phyloP scores from a whole-genome alignment of 1,284 basidiomycete genomes.

The Moesziomyces parantarcticus region DNA sequence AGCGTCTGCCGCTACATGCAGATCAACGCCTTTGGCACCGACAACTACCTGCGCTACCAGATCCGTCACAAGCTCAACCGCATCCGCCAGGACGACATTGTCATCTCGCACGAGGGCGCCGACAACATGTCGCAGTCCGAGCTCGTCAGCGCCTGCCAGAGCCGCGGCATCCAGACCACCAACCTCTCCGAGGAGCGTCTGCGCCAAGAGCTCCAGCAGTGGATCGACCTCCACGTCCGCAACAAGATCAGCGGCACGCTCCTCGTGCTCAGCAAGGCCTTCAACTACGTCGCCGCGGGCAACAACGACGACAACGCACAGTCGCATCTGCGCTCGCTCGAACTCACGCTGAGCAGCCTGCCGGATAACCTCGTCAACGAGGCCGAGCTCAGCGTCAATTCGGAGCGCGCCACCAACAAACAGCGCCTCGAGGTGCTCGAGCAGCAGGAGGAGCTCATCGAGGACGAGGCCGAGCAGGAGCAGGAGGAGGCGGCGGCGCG shows the following conservation, averaged over 20 bases:
- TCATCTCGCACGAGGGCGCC: constrained; percentile 88
- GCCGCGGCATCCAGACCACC: constrained; percentile 88
- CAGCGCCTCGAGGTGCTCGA: constrained; percentile 97
- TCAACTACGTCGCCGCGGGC: constrained; percentile 76
- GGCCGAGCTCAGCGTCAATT: constrained; percentile 93
- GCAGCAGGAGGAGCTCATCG: constrained; percentile 98
- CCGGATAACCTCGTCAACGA: constrained; percentile 97
- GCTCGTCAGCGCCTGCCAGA: constrained; percentile 91
- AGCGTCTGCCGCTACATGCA: constrained; percentile 94
- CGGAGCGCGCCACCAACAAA: constrained; percentile 93
- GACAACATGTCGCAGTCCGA: constrained; percentile 90
- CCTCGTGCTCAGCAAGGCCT: constrained; percentile 89
- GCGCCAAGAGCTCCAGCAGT: constrained; percentile 87
- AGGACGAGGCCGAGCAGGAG: constrained; percentile 98
- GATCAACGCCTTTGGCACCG: constrained; percentile 96
- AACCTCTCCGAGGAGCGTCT: constrained; percentile 75
- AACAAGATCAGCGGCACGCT: constrained; percentile 89
- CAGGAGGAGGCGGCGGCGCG: constrained; percentile 89
- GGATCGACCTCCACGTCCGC: constrained; percentile 92
- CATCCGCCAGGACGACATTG: constrained; percentile 87
- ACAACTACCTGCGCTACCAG: constrained; percentile 95
- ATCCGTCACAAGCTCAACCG: constrained; percentile 86
- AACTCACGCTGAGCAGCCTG: constrained; percentile 89
- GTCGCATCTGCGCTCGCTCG: constrained; percentile 79
- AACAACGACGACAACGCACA: constrained; percentile 40